Evolutionary conservation across 495 filamentous ascomycete species (phyloP), one percentile per base, ranked within the genome.

Genomic region (Xylaria flabelliformis): DNA sequence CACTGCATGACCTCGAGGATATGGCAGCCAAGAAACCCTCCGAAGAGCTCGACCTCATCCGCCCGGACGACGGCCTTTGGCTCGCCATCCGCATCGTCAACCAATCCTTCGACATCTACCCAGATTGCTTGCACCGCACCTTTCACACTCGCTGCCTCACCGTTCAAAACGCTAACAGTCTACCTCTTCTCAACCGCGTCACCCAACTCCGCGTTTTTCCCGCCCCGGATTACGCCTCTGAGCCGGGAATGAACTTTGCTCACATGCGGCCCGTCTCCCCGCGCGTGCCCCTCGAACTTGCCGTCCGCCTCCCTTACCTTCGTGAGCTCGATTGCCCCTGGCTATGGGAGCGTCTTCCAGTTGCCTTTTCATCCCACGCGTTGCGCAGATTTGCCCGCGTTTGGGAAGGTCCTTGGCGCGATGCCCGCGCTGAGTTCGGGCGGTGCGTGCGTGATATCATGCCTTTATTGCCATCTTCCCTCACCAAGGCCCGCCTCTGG

Each of bases 381-480:
- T 53, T 77, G 36, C 71, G 73, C 69, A 69, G 73, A 55, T 75
- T 71, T 55, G 64, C 73, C n/a, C 72, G 73, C 8, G 62, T 70
- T 24, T 78, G 75, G 75, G 69, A 74, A 74, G 77, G 77, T 32
- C 75, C 75, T 32, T 73, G 71, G 76, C 76, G 76, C 1, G 75
- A 78, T 53, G 74, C 72, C 29, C 76, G 76, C 46, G 67, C 69
- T 53, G 74, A 74, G 55, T 78, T 78, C 46, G 76, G 75, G 21
- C 61, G 68, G 44, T 69, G 68, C 56, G 69, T 75, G 66, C 42
- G 56, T 21, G 64, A 74, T 62, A 55, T 26, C 64, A 42, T 42
- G 36, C 61, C 9, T 10, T 24, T 41, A 19, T 24, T 79, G 42
- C 74, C 74, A 29, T 46, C 67, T 50, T 69, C 67, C 17, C 70